Evolutionary conservation across 2,329 filamentous ascomycete genomes (phyloP).

Genomic region (Arthrobotrys megalospora): DNA sequence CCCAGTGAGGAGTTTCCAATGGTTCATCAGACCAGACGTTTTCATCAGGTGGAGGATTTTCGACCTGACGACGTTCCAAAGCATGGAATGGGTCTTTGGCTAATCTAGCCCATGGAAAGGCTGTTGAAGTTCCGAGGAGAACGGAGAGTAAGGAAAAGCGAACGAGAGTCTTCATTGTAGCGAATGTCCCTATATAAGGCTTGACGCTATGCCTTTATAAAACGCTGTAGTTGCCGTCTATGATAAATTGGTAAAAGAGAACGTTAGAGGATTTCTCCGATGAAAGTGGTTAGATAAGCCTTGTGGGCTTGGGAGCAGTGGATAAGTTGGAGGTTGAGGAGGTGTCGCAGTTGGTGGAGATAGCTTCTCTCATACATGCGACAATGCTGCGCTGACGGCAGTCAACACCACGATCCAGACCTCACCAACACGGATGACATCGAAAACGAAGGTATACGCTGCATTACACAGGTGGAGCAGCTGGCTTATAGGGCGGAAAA

Average conservation of each 20-base stretch:
- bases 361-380: too few species aligned
- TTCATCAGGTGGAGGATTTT: constrained; percentile 62
- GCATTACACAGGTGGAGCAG: background rate
- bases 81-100: constrained; percentile 39
- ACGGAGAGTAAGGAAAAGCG: constrained; percentile 49
- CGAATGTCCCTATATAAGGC: constrained; percentile 31
- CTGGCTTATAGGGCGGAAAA: background rate
- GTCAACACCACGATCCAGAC: constrained; percentile 1
- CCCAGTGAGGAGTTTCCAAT: constrained; percentile 63
- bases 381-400: too few species aligned
- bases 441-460: background rate
- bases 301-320: background rate
- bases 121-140: constrained; percentile 36
- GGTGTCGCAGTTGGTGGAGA: constrained; percentile 5
- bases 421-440: background rate
- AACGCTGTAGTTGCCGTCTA: background rate
- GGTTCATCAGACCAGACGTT: constrained; percentile 60
- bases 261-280: constrained; percentile 11
- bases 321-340: background rate
- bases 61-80: constrained; percentile 61
- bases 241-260: constrained; percentile 2
- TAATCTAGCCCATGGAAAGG: constrained; percentile 40
- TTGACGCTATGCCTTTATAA: constrained; percentile 11
- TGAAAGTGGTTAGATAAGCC: background rate
- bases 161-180: constrained; percentile 50